A percentile compares a stretch with the other conserved stretches of the same genome.
Conservation (phyloP, 192 early-diverging fungal species). For the Podochytrium sp. region DNA sequence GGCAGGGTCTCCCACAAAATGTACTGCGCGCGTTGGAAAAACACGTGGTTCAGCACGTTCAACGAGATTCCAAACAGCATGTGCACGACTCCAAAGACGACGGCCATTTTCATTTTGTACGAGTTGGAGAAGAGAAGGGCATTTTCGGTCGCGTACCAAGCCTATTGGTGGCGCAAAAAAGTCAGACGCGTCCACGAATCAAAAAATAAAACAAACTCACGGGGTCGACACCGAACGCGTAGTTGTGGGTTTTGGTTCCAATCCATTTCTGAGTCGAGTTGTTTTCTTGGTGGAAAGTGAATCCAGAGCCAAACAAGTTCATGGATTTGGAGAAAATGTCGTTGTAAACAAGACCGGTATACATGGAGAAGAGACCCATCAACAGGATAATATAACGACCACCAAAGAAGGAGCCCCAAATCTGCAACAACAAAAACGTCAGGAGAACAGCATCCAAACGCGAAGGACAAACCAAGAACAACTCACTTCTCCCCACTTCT, state of each 20-base stretch:
- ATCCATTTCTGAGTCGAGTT: slow-evolving; percentile 61
- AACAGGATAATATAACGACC: slow-evolving; percentile 98
- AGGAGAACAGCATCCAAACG: background rate
- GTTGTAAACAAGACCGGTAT: slow-evolving; percentile 97
- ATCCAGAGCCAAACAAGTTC: slow-evolving; percentile 76
- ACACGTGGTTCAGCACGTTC: slow-evolving; percentile 86
- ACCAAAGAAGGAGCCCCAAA: slow-evolving; percentile 86
- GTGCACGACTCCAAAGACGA: slow-evolving; percentile 94
- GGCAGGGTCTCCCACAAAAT: slow-evolving; percentile 90
- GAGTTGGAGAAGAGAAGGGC: slow-evolving; percentile 94
- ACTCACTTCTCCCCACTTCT: slow-evolving; percentile 78
- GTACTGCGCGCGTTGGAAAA: slow-evolving; percentile 81
- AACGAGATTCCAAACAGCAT: slow-evolving; percentile 95
- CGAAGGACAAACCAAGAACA: background rate
- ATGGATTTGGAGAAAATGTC: slow-evolving; percentile 92
- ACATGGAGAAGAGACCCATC: slow-evolving; percentile 98
- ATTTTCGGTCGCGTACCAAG: slow-evolving; percentile 95
- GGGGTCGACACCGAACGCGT: slow-evolving; percentile 88
- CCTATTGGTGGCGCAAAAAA: slow-evolving; percentile 33
- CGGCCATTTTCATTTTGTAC: slow-evolving; percentile 99
- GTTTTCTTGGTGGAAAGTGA: slow-evolving; percentile 70
- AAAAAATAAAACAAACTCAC: slow-evolving; percentile 42
- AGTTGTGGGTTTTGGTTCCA: slow-evolving; percentile 67
- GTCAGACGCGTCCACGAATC: background rate
- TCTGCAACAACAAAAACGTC: slow-evolving; percentile 44